Conservation (phyloP, 2,329 filamentous ascomycete genomes). For the Coniosporium tulheliwenetii region DNA sequence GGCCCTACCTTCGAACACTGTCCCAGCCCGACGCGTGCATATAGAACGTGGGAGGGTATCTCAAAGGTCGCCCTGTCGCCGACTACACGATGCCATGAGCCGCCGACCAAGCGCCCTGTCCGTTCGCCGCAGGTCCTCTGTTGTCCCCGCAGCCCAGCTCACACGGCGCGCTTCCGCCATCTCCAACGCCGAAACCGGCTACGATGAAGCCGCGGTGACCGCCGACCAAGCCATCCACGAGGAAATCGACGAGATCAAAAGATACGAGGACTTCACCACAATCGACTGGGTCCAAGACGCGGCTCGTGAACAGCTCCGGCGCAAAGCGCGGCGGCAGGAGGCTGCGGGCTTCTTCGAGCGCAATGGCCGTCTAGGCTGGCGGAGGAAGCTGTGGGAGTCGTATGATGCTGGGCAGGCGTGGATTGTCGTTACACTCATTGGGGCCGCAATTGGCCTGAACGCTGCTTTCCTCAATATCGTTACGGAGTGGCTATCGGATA, state of each 20-base stretch:
- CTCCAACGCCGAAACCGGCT: conserved; percentile 48
- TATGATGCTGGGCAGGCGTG: conserved; percentile 96
- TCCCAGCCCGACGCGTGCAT: too few relatives aligned
- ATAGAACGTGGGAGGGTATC: neutral
- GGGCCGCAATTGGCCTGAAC: conserved; percentile 82
- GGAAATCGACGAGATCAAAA: conserved; percentile 93
- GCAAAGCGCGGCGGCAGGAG: conserved; percentile 59
- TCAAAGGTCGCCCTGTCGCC: neutral
- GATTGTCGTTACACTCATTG: conserved; percentile 92
- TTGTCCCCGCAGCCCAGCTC: conserved; percentile 35
- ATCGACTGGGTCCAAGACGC: conserved; percentile 99
- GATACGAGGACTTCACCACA: conserved; percentile 96
- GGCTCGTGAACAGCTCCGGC: conserved; percentile 70
- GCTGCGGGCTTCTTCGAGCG: conserved; percentile 58
- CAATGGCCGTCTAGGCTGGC: conserved; percentile 57
- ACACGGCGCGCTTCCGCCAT: conserved; percentile 51
- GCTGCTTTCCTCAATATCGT: conserved; percentile 88
- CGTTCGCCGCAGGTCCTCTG: conserved; percentile 25
- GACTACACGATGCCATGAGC: conserved; percentile 26
- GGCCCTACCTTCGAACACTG: too few relatives aligned
- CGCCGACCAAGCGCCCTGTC: conserved; percentile 21
- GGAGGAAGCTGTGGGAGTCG: conserved; percentile 63
- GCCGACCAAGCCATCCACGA: conserved; percentile 67
- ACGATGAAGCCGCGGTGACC: conserved; percentile 34
- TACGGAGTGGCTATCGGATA: conserved; percentile 91